These are phyloP conservation scores for Ophiorrhiza pumila DNA, from an alignment of 257 asterid genomes.

Conservation along the genomic window DNA sequence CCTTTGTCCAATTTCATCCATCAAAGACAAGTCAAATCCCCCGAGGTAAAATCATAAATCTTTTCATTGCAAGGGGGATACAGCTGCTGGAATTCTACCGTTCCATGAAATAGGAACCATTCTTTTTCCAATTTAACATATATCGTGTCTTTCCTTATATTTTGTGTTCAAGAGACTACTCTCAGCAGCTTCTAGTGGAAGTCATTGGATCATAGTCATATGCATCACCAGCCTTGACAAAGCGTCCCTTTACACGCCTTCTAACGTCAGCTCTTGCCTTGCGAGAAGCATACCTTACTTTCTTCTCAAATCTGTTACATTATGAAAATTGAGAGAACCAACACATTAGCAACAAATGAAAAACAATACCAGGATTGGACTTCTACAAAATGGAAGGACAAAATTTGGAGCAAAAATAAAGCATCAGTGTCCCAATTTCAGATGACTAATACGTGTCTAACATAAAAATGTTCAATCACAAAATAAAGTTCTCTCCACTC, in stretches of 20 bases:
- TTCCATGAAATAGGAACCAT: conserved; percentile 7
- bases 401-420: not conserved
- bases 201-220: conserved; percentile 84
- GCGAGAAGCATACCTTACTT: conserved; percentile 86
- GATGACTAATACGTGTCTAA: not conserved
- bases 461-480: not conserved
- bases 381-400: not conserved
- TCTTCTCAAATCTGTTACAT: conserved; percentile 72
- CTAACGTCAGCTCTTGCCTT: conserved; percentile 97
- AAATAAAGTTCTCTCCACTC: not conserved
- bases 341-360: not conserved
- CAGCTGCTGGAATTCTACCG: not conserved
- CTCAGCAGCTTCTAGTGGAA: conserved; percentile 69
- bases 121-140: conserved; percentile 6
- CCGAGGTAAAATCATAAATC: conserved; percentile 14
- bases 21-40: conserved; percentile 13
- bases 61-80: conserved; percentile 5
- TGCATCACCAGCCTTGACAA: conserved; percentile 90
- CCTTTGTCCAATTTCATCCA: conserved; percentile 8
- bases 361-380: conserved; percentile 1
- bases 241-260: conserved; percentile 93
- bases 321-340: conserved; percentile 6
- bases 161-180: conserved; percentile 8
- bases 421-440: not conserved
- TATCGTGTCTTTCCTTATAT: conserved; percentile 19